Evolutionary conservation across 2,329 filamentous ascomycete genomes (phyloP), one percentile per base, ranked within the genome.

Genomic region (Claviceps capensis): DNA sequence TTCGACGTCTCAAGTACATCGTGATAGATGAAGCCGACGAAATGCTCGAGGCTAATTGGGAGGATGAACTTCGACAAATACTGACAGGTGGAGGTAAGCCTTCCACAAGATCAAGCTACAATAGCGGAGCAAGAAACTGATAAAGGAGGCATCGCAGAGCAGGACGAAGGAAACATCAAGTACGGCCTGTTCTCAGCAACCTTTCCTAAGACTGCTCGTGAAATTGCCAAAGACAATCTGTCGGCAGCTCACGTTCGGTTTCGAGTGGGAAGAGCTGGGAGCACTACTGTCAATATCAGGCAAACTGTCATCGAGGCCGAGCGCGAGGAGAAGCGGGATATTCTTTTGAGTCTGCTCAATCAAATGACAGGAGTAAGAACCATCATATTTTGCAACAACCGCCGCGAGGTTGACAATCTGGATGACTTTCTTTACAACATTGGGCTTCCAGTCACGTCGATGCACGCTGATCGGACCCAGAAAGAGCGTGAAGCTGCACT

Each of bases 21-120:
- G 79, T 97, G 57, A 83, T 98, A 56, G 93, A 97, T 54, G 93
- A 98, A 64, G 93, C 93, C 0, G 93, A 98, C 63, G 91, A 98
- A 71, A 83, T 98, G 75, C 77, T 98, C 0, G 75, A 84, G 0
- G 64, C 73, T 1, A 86, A 90, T 60, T 97, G 93, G 88, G 77
- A 84, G 41, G 75, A 81, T 0, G 82, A 90, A 4, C 76, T 97
- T 54, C 75, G 76, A 44, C 81, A 80, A 61, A 85, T 97, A 54
- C 82, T 97, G 66, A 74, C 75, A 48, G 89, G 88, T 55, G 86
- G 86, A 62, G 88, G 89, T 90, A 77, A 70, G 80, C 71, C 48
- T 45, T n/a, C 13, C n/a, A n/a, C 49, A 30, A 41, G 17, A 36
- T 45, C 49, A 42, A 50, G 50, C 59, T 11, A 55, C 7, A 17